Percentiles rank a stretch among this genome's conserved stretches.
phyloP scores from a whole-genome alignment of 108 stramenopile species.

The Cylindrotheca fusiformis region DNA sequence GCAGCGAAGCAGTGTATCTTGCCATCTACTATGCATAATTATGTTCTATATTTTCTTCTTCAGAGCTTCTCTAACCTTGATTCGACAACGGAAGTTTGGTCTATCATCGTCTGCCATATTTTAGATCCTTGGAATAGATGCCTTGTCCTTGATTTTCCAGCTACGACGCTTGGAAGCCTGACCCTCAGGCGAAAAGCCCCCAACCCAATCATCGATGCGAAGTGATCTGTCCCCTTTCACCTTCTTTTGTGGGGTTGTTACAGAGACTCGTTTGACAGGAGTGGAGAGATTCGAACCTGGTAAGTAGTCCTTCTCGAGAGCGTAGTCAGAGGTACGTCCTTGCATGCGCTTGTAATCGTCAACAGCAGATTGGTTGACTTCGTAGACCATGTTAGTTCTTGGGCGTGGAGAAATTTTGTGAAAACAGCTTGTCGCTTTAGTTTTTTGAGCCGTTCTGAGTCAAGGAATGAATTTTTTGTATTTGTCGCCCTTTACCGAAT shows the following conservation, averaged over 20 bases:
- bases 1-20: no score
- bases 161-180: not conserved
- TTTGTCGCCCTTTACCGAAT: no score
- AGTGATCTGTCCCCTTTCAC: not conserved
- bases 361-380: not conserved
- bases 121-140: no score
- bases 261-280: not conserved
- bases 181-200: not conserved
- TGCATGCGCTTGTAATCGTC: not conserved
- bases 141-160: not conserved
- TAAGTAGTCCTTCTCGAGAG: not conserved
- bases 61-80: no score
- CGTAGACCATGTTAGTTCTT: not conserved
- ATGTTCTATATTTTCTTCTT: no score
- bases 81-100: no score
- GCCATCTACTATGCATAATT: no score
- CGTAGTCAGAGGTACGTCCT: not conserved
- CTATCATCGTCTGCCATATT: constrained; percentile 4
- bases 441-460: no score
- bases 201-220: not conserved
- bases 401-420: no score
- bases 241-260: not conserved
- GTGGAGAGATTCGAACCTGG: not conserved
- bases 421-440: no score
- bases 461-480: no score